Base-by-base conservation (phyloP, 1,139 yeast species). In the Pichia sp. region DNA sequence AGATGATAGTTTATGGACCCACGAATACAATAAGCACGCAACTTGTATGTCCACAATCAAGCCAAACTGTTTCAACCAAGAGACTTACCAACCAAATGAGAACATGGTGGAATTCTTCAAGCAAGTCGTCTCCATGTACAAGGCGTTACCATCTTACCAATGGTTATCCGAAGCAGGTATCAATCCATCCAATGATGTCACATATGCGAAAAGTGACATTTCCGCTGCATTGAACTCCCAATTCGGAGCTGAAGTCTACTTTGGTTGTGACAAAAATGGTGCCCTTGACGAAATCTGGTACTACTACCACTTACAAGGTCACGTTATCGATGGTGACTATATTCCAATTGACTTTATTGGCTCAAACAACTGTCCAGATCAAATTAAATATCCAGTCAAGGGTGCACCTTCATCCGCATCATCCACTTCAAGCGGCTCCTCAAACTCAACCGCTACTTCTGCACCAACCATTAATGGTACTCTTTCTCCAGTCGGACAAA, bases 21-120 rank as follows among this genome's bases (percentile, higher is more conserved):
- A 88, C 57, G 97, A 88, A 60, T 88, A 73, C 68, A 87, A 87
- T 63, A 88, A 88, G 59, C 97, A 88, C 54, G 97, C 88, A 5
- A 86, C 96, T 1, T 88, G 97, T 59, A 78, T 87, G 63, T 72
- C 77, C 26, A 86, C 96, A 0, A 64, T 87, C 35, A 69, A 70
- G 37, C 87, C 94, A 4, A 46, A 53, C 4, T 88, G 96, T 55
- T 85, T 84, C 55, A 51, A 47, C 11, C 41, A 48, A 24, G 32
- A 44, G 13, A 22, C 22, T 13, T 22, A 22, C 15, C 19, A 30
- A 14, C 54, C 66, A 40, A 59, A 72, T 51, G 67, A 71, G 51
- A 75, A 84, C 47, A 85, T 84, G 9, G 79, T 79, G 42, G 95
- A 87, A 58, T 88, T 77, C 59, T 86, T 69, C 62, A 69, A 71